Percentiles rank a stretch among this genome's conserved stretches.
Evolutionary conservation across 345 rosid genomes (phyloP).

Genomic region (Bruguiera parviflora): DNA sequence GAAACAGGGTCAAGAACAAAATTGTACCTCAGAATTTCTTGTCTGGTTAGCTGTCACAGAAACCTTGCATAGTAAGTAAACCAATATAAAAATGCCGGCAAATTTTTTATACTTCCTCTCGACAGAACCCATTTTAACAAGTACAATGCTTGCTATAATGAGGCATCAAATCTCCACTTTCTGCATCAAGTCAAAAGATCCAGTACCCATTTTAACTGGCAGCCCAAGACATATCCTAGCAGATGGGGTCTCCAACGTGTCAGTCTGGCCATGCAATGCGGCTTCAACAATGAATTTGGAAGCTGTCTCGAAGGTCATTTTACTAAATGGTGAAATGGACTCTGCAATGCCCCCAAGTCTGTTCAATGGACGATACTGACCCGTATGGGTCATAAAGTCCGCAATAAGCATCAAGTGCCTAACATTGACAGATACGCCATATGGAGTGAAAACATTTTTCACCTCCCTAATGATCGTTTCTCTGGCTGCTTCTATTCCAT

Average conservation of each 20-base stretch:
- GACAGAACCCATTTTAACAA: no score
- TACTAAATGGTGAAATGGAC: slow-evolving; percentile 70
- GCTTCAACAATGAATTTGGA: slow-evolving; percentile 90
- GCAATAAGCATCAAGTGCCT: slow-evolving; percentile 83
- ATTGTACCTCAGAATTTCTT: no score
- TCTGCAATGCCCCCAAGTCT: slow-evolving; percentile 85
- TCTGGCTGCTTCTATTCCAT: slow-evolving; percentile 96
- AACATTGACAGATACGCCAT: slow-evolving; percentile 70
- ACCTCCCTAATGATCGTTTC: slow-evolving; percentile 83
- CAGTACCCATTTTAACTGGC: slow-evolving; percentile 89
- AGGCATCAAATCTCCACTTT: slow-evolving; percentile 41
- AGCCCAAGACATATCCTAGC: slow-evolving; percentile 88
- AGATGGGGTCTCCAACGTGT: slow-evolving; percentile 75
- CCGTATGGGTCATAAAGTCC: slow-evolving; percentile 84
- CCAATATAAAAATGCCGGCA: no score
- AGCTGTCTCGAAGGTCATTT: slow-evolving; percentile 94
- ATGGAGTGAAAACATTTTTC: slow-evolving; percentile 71
- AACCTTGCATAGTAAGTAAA: no score
- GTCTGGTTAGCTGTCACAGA: no score
- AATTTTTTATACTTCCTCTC: no score
- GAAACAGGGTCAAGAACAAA: no score
- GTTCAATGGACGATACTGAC: slow-evolving; percentile 88
- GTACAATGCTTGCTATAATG: background rate
- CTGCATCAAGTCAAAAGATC: slow-evolving; percentile 85
- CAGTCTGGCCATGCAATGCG: slow-evolving; percentile 62